Percentiles rank a stretch among this genome's conserved stretches.
Evolutionary conservation across 2,329 filamentous ascomycete genomes (phyloP).

Genomic region (Aspergillus oerlinghausenensis): DNA sequence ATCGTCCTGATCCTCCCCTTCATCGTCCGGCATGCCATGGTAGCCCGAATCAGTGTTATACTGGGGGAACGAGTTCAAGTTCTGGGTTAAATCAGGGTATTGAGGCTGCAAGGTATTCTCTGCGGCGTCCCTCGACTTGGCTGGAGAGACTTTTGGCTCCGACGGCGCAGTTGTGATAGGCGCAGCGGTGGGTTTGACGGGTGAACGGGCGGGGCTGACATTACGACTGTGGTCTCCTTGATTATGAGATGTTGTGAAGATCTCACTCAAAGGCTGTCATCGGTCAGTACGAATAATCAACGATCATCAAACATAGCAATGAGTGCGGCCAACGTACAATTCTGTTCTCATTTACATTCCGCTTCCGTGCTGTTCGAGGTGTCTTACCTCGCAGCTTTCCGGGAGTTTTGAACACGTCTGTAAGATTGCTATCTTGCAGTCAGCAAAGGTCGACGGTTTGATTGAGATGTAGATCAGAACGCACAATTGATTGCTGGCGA

Average conservation of each 20-base stretch:
- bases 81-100: slow-evolving; percentile 28
- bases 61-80: slow-evolving; percentile 36
- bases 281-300: slow-evolving; percentile 5
- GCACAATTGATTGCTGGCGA: slow-evolving; percentile 80
- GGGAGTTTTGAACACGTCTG: slow-evolving; percentile 82
- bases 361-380: slow-evolving; percentile 43
- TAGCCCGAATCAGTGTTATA: slow-evolving; percentile 46
- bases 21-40: slow-evolving; percentile 42
- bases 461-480: slow-evolving; percentile 33
- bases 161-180: slow-evolving; percentile 11
- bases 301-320: not conserved
- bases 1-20: slow-evolving; percentile 35
- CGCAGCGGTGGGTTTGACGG: slow-evolving; percentile 24
- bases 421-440: slow-evolving; percentile 65
- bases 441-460: slow-evolving; percentile 20
- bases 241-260: slow-evolving; percentile 42
- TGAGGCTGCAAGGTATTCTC: slow-evolving; percentile 21
- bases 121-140: slow-evolving; percentile 8
- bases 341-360: slow-evolving; percentile 39
- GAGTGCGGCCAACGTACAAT: slow-evolving; percentile 34
- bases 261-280: slow-evolving; percentile 43
- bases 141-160: not conserved
- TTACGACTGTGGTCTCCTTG: slow-evolving; percentile 30
- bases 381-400: slow-evolving; percentile 48
- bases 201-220: slow-evolving; percentile 32